Evolutionary conservation across 345 rosid genomes (phyloP), one percentile per base, ranked within the genome.

Genomic region (Euphorbia lathyris): DNA sequence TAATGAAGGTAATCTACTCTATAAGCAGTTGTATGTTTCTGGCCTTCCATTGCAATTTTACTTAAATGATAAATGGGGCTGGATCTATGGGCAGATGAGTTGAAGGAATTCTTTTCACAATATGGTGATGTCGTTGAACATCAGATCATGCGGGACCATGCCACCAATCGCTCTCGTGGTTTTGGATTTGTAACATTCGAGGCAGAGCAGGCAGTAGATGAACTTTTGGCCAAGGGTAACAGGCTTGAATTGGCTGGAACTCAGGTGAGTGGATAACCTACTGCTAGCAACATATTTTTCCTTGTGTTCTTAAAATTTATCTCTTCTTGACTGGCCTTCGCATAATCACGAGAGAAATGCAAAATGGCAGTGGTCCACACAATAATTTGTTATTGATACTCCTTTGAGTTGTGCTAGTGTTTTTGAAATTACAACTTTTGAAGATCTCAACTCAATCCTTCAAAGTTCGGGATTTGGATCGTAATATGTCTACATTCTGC

Each of bases 1-100:
- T 51, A 86, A 93, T 2, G 96, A 88, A 83, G 98, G 96, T 91
- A 80, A 66, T 62, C 43, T 11, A 19, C 14, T 26, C 62, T 57
- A 25, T 47, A 58, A 34, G 43, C 25, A 30, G 63, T 30, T 53
- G 25, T 20, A 22, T 32, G 29, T 65, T 61, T 13, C 22, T 48
- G 25, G 20, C 40, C 25, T 56, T 34, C 9, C 45, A 27, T 52
- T 32, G 10, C 27, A 4, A 7, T 27, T 23, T 10, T 7, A 32
- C 9, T 47, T 43, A 43, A 12, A 40, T 62, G 65, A 68, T 12
- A 43, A 17, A 5, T 26, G 25, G 32, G 9, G 7, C 19, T 43
- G 42, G 8, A 53, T 25, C 20, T 29, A 30, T 74, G 32, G 34
- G 19, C 69, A 78, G 78, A 73, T 66, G 81, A 78, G 32, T 74